Base-by-base conservation (phyloP, 2,329 filamentous ascomycete genomes). In the Hypoxylon sp. region DNA sequence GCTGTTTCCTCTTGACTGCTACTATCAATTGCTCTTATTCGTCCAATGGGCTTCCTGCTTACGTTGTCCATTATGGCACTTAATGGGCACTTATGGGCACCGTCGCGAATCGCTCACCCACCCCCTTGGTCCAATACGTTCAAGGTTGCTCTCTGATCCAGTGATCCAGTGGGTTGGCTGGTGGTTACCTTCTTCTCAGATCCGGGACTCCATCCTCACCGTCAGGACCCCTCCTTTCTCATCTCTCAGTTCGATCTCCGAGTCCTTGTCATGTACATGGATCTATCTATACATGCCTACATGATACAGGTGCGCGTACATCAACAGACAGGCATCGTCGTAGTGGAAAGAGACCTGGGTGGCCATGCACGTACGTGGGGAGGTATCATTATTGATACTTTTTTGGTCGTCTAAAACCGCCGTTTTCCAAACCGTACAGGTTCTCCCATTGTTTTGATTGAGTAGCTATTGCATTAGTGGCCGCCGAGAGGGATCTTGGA, bases 391-490 rank as follows among this genome's bases (percentile, higher is more conserved):
- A 69, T 66, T 72, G 62, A 59, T 61, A 58, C 60, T 72, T 64
- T 64, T 62, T 42, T 65, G 61, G 64, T 67, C 64, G 63, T 68
- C 54, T 57, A 65, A 70, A 64, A 55, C 61, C 67, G 58, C 68
- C 67, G 72, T 74, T 45, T 70, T 71, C 65, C 67, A 66, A 50
- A 65, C 72, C 70, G 73, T 76, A 75, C 73, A 72, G 18, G 67
- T 56, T 72, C 60, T 76, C 75, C 71, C 65, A 50, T 69, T 69
- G 70, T 71, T 76, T 73, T 74, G 76, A 75, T 76, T 72, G 72
- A 73, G 73, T 76, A 32, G 73, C 72, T 75, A 68, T 70, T 78
- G 78, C 76, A 78, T 80, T 79, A 79, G 78, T 74, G 74, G 74
- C 77, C 75, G 76, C 74, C 69, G 71, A 70, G 63, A 73, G 69